Conservation (phyloP, 116 monocot species). For the Iris pallida region DNA sequence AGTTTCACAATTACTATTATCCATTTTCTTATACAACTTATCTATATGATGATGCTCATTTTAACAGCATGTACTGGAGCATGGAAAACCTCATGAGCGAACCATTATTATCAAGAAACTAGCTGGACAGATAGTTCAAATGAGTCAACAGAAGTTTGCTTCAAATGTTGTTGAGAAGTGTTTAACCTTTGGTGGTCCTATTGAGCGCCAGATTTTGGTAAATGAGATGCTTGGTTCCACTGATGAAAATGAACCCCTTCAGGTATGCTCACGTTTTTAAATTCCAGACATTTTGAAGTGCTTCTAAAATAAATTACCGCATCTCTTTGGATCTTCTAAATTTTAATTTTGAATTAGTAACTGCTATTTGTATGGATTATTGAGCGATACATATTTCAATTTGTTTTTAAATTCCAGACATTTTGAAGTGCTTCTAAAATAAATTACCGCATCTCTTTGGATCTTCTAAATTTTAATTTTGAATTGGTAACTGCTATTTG, state of each 20-base stretch:
- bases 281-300: too few relatives aligned
- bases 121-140: slow-evolving; percentile 52
- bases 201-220: slow-evolving; percentile 47
- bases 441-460: too few relatives aligned
- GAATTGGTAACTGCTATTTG: too few relatives aligned
- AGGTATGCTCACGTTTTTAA: slow-evolving; percentile 19
- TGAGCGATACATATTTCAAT: too few relatives aligned
- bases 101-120: slow-evolving; percentile 47
- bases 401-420: too few relatives aligned
- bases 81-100: slow-evolving; percentile 56
- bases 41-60: slow-evolving; percentile 4
- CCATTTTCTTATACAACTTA: neutral
- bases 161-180: slow-evolving; percentile 68
- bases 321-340: too few relatives aligned
- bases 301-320: too few relatives aligned
- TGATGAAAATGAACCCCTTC: slow-evolving; percentile 54
- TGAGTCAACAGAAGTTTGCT: slow-evolving; percentile 65
- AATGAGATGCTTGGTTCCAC: slow-evolving; percentile 57
- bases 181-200: slow-evolving; percentile 42
- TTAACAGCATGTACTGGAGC: slow-evolving; percentile 53
- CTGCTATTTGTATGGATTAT: too few relatives aligned
- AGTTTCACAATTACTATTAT: too few relatives aligned
- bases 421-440: too few relatives aligned
- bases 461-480: too few relatives aligned
- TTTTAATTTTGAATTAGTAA: too few relatives aligned